Evolutionary conservation across 371 early-diverging fungal species (phyloP), one percentile per base, ranked within the genome.

Genomic region (Mucor irregularis): DNA sequence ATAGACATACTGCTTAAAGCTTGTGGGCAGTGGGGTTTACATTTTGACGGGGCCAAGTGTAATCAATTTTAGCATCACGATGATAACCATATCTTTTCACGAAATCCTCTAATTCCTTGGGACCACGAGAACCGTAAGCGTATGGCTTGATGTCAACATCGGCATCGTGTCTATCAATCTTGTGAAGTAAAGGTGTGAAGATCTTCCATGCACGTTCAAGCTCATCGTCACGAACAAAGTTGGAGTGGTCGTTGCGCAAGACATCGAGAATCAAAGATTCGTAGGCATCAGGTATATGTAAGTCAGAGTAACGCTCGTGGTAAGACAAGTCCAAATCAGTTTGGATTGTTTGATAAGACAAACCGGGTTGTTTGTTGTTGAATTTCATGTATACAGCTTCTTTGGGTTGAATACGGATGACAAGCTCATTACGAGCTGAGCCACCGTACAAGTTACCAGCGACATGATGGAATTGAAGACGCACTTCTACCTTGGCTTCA

Each of bases 371-470:
- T 78, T 98, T 98, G 85, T 91, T 95, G 64, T 90, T 92, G 62
- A 96, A 86, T 74, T 98, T 98, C 79, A 97, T 87, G 71, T 98
- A 98, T n/a, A 98, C 90, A 2, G 97, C 93, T 72, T 98, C 97
- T 33, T 88, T 80, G 7, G 99, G 99, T 49, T 97, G 96, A 8
- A 98, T 89, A 28, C 96, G 92, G 56, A 98, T 87, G 16, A 98
- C 97, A 22, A 98, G 83, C 68, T 98, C 99, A 69, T 98, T 97
- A 51, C 98, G 90, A 10, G 90, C 80, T 40, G 88, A 63, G 37
- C 78, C 77, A 8, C 63, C 55, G 69, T 92, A 93, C 44, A 93
- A 71, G 53, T 80, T 80, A 22, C 92, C 92, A 4, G 91, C 80
- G 14, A 93, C 90, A 54, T 95, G 91, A 59, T 82, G 82, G 85